phyloP scores from a whole-genome alignment of 169 alveolate species.

The Plasmodium gallinaceum region DNA sequence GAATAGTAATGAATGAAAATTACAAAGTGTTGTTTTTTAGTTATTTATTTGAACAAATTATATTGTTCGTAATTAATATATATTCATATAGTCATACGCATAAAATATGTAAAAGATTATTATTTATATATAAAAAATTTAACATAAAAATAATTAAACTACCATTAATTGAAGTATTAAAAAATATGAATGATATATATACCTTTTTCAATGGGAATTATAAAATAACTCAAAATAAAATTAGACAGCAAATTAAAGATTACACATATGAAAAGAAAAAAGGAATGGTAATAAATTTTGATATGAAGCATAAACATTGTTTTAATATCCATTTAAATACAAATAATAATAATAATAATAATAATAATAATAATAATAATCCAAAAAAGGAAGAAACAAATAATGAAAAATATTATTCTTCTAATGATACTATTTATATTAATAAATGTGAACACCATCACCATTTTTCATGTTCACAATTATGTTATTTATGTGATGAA shows the following conservation, averaged over 20 bases:
- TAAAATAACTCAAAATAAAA: constrained; percentile 18
- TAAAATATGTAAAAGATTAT: constrained; percentile 32
- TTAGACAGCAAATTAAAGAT: constrained; percentile 13
- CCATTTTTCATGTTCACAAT: constrained; percentile 40
- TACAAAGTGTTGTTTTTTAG: constrained; percentile 20
- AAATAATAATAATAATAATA: too few relatives aligned
- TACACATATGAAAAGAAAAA: constrained; percentile 47
- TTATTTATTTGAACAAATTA: constrained; percentile 43
- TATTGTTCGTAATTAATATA: constrained; percentile 35
- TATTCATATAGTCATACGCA: constrained; percentile 25
- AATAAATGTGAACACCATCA: constrained; percentile 43
- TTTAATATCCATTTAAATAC: constrained; percentile 17
- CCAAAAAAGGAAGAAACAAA: background rate
- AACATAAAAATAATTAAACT: constrained; percentile 28
- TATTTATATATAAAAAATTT: constrained; percentile 9
- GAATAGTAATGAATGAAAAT: constrained; percentile 9
- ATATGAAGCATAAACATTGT: constrained; percentile 16
- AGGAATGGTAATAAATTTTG: constrained; percentile 31
- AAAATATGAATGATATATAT: constrained; percentile 27
- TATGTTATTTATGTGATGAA: constrained; percentile 31
- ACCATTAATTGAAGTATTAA: constrained; percentile 40
- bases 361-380: too few relatives aligned
- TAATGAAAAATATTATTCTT: background rate
- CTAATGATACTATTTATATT: constrained; percentile 1
- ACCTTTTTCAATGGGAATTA: constrained; percentile 24